Base-by-base conservation (phyloP, 2,329 filamentous ascomycete genomes). In the Curvularia hawaiiensis region DNA sequence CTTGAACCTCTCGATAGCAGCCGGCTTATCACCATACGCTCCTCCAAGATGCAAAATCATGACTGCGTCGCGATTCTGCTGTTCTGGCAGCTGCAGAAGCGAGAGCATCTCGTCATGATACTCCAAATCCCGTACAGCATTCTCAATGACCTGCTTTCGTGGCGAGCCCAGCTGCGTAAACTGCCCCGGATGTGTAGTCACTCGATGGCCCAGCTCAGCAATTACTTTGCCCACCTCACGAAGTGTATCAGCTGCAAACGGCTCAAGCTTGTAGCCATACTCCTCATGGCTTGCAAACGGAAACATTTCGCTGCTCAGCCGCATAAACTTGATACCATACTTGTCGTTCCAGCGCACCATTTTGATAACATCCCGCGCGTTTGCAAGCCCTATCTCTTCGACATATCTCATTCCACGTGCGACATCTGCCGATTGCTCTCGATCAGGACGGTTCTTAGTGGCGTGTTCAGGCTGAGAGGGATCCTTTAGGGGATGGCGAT, bases 41-140 rank as follows among this genome's bases (percentile, higher is more conserved):
- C 94, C 94, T 16, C 94, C 94, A 85, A 98, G 91, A 72, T 98
- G 94, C 9, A 98, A 71, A 54, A 98, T 92, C 90, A 97, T 96
- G 54, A 98, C 88, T 1, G 94, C 94, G 72, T 97, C 92, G 30
- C 87, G 87, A 66, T 98, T 81, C 63, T 87, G 83, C 73, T 97
- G 92, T 18, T 87, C 84, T 0, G 92, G 91, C 0, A 98, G 80
- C 52, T 86, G 87, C 8, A 97, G 82, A 0, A 96, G 82, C 3
- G 85, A 84, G 0, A 97, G 83, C 84, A 98, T 78, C 75, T 98
- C 93, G 47, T 91, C 86, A 67, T 97, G 94, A 62, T 96, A 98
- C 47, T 90, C 88, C 0, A 98, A 80, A 75, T 97, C 94, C 4
- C 93, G 87, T 3, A 96, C 77, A 0, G 93, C 86, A 54, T 87